These are phyloP conservation scores for Pythium biforme DNA, from an alignment of 352 stramenopile genomes.

Conservation along the genomic window DNA sequence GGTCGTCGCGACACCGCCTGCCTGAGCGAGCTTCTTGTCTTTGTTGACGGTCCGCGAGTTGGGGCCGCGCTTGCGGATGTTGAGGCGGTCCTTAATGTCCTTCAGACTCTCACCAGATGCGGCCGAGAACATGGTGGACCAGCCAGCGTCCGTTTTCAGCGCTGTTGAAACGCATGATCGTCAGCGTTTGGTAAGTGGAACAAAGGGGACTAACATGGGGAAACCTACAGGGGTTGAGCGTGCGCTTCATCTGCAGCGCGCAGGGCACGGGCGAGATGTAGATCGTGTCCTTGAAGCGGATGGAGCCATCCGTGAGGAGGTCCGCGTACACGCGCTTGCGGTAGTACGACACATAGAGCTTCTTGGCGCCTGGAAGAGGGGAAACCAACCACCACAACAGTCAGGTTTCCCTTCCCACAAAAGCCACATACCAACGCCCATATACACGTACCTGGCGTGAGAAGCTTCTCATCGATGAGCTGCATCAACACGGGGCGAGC, in stretches of 20 bases:
- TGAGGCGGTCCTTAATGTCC: slow-evolving; percentile 73
- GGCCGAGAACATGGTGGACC: slow-evolving; percentile 76
- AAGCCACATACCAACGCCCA: neutral
- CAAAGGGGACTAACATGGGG: slow-evolving; percentile 3
- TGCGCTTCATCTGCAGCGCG: slow-evolving; percentile 79
- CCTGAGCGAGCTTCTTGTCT: slow-evolving; percentile 42
- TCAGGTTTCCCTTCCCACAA: neutral
- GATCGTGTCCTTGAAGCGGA: slow-evolving; percentile 75
- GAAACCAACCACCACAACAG: neutral
- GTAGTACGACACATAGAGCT: slow-evolving; percentile 83
- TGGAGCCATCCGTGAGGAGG: slow-evolving; percentile 67
- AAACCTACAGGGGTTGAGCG: slow-evolving; percentile 62
- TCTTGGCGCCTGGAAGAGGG: slow-evolving; percentile 46
- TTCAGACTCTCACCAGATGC: slow-evolving; percentile 69
- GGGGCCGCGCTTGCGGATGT: slow-evolving; percentile 67
- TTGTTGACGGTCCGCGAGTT: slow-evolving; percentile 57
- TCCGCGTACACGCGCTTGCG: slow-evolving; percentile 77
- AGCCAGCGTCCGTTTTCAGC: slow-evolving; percentile 76
- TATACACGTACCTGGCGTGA: slow-evolving; percentile 38
- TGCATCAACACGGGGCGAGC: slow-evolving; percentile 58
- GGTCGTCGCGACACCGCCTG: neutral
- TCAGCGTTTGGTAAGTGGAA: neutral
- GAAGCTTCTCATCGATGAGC: slow-evolving; percentile 71
- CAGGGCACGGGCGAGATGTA: slow-evolving; percentile 73
- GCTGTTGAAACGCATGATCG: slow-evolving; percentile 19